These are phyloP conservation scores for Suillus tomentosus DNA, from an alignment of 768 basidiomycete species.

Conservation along the genomic window DNA sequence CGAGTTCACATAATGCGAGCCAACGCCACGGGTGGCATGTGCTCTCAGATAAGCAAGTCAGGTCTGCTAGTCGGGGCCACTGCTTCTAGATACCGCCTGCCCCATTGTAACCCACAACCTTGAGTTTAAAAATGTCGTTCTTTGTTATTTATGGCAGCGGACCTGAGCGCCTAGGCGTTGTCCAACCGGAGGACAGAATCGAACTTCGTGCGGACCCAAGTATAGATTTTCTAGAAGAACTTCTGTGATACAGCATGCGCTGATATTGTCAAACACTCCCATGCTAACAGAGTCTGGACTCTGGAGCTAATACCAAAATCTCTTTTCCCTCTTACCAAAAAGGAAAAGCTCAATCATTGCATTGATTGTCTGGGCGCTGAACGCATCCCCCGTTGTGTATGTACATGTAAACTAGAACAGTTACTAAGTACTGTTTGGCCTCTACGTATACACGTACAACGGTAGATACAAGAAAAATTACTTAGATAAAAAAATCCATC, in stretches of 20 bases:
- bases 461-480: not conserved
- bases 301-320: not conserved
- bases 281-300: not conserved
- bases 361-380: not conserved
- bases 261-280: not conserved
- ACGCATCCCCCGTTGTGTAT: not conserved
- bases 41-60: too few relatives aligned
- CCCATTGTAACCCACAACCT: too few relatives aligned
- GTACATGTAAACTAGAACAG: conserved; percentile 2
- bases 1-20: not conserved
- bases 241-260: not conserved
- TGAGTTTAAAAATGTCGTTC: too few relatives aligned
- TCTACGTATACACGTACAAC: not conserved
- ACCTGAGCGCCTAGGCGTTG: not conserved
- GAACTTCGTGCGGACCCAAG: not conserved
- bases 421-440: not conserved
- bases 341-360: not conserved
- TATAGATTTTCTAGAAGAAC: not conserved
- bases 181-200: not conserved
- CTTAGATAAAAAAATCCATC: not conserved
- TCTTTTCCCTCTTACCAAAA: not conserved
- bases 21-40: too few relatives aligned
- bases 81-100: too few relatives aligned
- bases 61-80: too few relatives aligned
- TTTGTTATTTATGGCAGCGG: too few relatives aligned